These are phyloP conservation scores for Penicillium hesseltinei DNA, from an alignment of 2,329 filamentous ascomycete genomes.

Conservation along the genomic window DNA sequence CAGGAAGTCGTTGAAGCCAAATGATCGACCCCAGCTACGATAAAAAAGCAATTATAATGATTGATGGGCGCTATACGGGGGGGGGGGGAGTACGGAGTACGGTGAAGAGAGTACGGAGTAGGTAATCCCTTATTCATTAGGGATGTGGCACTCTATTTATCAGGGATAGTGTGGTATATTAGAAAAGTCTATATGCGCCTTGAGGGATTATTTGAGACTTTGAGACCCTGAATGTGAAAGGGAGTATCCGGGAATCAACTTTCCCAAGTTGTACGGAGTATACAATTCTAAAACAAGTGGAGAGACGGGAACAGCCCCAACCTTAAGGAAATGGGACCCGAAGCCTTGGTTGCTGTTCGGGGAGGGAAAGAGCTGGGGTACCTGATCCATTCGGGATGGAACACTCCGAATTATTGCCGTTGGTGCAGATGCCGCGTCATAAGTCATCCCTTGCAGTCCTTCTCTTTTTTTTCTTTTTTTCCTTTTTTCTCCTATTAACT, in stretches of 20 bases:
- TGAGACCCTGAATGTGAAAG: neutral
- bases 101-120: too few species aligned
- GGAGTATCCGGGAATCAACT: neutral
- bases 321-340: conserved; percentile 11
- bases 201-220: neutral
- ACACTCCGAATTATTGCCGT: neutral
- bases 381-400: neutral
- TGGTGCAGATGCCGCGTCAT: conserved; percentile 5
- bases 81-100: neutral
- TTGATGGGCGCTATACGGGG: neutral
- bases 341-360: conserved; percentile 2
- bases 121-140: neutral
- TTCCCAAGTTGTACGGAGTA: too few species aligned
- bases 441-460: conserved; percentile 6
- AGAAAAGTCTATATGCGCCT: neutral
- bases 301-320: conserved; percentile 15
- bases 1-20: neutral
- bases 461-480: too few species aligned
- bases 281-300: neutral
- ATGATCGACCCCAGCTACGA: neutral
- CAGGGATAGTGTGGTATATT: neutral
- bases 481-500: too few species aligned
- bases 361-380: neutral
- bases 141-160: neutral
- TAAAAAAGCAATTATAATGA: conserved; percentile 5